Base-by-base conservation (phyloP, 306 rosid genomes). In the Vigna angularis region DNA sequence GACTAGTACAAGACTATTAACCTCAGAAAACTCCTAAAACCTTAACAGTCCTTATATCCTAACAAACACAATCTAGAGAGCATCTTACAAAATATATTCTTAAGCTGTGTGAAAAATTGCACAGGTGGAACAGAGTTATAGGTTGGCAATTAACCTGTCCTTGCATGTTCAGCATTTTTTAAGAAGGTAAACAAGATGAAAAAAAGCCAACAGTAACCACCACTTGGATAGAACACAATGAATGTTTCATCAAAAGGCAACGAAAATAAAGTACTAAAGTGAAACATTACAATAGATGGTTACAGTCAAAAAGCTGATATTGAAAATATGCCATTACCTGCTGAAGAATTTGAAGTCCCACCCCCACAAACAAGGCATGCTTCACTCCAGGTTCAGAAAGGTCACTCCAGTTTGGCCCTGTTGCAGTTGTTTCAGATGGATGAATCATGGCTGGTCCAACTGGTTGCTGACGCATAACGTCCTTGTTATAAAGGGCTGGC, bases 371-470 rank as follows among this genome's bases (percentile, higher is more conserved):
- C 82, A 93, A 65, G 12, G 98, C 98, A 73, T 90, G 97, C 83
- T 90, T 93, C 83, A 91, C 97, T 36, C 97, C 97, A 3, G 98
- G 98, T 82, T 91, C 97, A 15, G 80, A 88, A 84, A 93, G 94
- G 79, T 88, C 93, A 18, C 82, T 84, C 94, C 95, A 91, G 52
- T 82, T 91, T 52, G 91, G 89, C 24, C 93, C 95, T 83, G 88
- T 91, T 28, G 79, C 66, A 56, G 79, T 74, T 51, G 89, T 81
- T 70, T 89, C 87, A 15, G 89, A 76, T 17, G 98, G 98, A 83
- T 93, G 96, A 73, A 86, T 71, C 96, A 91, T 91, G 38, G 93
- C 95, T 55, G 98, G 95, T 76, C 94, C 98, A 73, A 93, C 79
- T 44, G 91, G 91, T 64, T 82, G 83, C 73, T 88, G 90, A 72